Evolutionary conservation across 2,329 filamentous ascomycete species (phyloP).

Genomic region (Aspergillus brunneoviolaceus): DNA sequence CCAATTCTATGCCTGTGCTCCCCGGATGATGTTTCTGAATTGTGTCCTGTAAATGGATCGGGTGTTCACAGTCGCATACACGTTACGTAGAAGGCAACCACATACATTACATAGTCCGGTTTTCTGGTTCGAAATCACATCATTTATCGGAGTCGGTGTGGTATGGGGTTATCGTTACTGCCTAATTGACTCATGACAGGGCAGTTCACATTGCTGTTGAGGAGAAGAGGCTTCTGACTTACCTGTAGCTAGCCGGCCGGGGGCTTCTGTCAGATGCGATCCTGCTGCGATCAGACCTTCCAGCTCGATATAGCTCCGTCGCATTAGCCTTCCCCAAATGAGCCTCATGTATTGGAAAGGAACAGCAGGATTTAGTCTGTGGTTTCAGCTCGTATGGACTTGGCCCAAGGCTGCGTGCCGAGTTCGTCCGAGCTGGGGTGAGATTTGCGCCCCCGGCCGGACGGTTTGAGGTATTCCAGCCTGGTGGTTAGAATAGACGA

Average conservation of each 20-base stretch:
- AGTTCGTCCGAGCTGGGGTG: neutral
- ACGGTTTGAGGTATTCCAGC: neutral
- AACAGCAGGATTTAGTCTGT: neutral
- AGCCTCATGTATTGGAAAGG: neutral
- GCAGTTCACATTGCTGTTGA: no score
- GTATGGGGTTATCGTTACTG: neutral
- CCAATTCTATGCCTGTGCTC: no score
- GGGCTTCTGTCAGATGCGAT: slow-evolving; percentile 3
- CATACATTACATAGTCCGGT: no score
- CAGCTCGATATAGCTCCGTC: neutral
- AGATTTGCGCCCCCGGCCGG: neutral
- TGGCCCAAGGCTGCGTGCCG: neutral
- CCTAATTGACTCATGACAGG: no score
- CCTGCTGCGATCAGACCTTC: slow-evolving; percentile 9
- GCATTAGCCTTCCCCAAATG: neutral
- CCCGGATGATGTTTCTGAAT: no score
- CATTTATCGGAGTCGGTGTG: neutral
- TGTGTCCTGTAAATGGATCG: neutral
- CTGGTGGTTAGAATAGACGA: neutral
- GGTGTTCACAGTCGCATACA: neutral
- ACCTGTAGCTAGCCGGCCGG: slow-evolving; percentile 4
- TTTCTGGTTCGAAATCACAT: neutral
- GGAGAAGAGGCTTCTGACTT: neutral
- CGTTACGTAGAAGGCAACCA: neutral
- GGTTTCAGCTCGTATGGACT: neutral